A percentile compares a stretch with the other conserved stretches of the same genome.
Evolutionary conservation across 495 filamentous ascomycete genomes (phyloP).

Genomic region (Aspergillus egyptiacus): DNA sequence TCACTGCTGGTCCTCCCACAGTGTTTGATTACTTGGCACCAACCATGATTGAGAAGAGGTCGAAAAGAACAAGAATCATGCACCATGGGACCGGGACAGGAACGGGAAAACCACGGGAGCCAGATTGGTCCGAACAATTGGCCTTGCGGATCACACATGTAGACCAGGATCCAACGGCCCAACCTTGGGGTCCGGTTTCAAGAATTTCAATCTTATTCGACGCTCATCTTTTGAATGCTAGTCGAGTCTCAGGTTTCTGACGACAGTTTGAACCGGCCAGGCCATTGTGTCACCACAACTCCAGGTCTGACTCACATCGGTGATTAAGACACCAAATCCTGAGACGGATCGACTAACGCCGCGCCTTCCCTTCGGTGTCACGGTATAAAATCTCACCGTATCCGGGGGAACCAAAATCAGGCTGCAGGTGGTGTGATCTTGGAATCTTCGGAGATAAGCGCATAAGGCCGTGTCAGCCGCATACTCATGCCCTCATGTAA

Average conservation of each 20-base stretch:
- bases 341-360: not conserved
- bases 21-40: not conserved
- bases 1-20: not conserved
- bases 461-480: no score
- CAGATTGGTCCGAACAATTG: conserved; percentile 1
- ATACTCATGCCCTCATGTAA: no score
- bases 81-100: not conserved
- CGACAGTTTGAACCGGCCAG: no score
- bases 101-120: not conserved
- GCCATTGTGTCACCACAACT: no score
- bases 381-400: not conserved
- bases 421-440: no score
- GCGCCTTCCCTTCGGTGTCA: not conserved
- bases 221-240: no score
- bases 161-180: not conserved
- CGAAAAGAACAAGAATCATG: not conserved
- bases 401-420: not conserved
- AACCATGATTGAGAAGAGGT: not conserved
- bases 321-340: not conserved
- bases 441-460: no score
- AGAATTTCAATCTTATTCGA: not conserved
- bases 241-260: no score
- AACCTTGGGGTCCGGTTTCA: not conserved
- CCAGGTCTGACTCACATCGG: conserved; percentile 3
- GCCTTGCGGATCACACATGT: not conserved